phyloP scores from a whole-genome alignment of 208 protist genomes.

The Histomonas meleagridis region DNA sequence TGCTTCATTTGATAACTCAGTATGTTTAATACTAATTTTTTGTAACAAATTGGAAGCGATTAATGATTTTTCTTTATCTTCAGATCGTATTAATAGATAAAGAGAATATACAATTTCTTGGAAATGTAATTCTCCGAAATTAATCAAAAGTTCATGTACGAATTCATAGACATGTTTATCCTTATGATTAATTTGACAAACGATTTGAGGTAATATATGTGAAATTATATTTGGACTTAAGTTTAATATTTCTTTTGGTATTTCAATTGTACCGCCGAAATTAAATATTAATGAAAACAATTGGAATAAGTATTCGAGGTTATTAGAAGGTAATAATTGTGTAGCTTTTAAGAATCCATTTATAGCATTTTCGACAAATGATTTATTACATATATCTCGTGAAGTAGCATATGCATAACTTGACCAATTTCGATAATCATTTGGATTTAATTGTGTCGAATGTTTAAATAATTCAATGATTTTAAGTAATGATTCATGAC shows the following conservation, averaged over 20 bases:
- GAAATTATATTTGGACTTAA: background rate
- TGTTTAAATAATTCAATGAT: background rate
- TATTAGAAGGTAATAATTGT: background rate
- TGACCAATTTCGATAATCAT: slow-evolving; percentile 6
- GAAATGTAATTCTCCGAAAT: background rate
- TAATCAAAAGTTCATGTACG: background rate
- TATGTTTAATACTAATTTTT: background rate
- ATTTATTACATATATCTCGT: background rate
- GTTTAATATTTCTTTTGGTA: background rate
- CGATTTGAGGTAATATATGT: slow-evolving; percentile 17
- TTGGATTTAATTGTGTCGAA: background rate
- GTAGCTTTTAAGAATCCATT: background rate
- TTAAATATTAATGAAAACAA: background rate
- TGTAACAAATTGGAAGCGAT: background rate
- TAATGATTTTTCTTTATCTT: background rate
- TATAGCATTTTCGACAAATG: background rate
- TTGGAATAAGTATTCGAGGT: background rate
- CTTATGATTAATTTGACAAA: background rate
- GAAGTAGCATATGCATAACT: background rate
- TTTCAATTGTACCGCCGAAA: background rate
- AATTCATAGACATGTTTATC: background rate
- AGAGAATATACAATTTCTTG: background rate
- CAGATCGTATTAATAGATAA: background rate
- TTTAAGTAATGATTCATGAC: background rate
- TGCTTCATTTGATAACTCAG: background rate